These are phyloP conservation scores for Grigorovia humatica DNA, from an alignment of 805 yeast species.

Conservation along the genomic window DNA sequence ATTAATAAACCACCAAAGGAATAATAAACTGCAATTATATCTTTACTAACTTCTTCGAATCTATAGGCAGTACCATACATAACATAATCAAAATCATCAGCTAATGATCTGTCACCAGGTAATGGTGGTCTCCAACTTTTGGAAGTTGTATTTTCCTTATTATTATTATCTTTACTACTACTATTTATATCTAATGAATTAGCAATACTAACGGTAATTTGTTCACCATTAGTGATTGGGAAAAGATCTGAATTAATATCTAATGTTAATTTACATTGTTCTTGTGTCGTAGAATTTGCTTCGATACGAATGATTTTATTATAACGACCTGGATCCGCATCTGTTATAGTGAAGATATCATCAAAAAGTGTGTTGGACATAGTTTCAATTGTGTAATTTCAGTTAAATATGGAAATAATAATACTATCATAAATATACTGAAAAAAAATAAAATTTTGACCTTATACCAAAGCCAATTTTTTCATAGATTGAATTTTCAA, in stretches of 20 bases:
- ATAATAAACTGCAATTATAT: constrained; percentile 74
- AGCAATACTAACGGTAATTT: constrained; percentile 78
- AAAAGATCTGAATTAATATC: constrained; percentile 88
- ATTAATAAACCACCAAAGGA: constrained; percentile 92
- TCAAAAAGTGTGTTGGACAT: constrained; percentile 80
- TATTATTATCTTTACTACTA: constrained; percentile 26
- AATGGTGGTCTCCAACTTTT: constrained; percentile 49
- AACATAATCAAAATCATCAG: constrained; percentile 95
- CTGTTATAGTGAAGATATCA: constrained; percentile 78
- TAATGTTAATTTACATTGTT: constrained; percentile 66
- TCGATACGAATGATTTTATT: constrained; percentile 85
- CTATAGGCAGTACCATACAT: constrained; percentile 97
- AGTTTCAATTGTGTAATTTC: neutral
- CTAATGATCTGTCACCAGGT: constrained; percentile 72
- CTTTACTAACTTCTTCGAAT: constrained; percentile 70
- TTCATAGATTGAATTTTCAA: neutral
- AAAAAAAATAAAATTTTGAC: neutral
- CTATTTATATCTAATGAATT: constrained; percentile 54
- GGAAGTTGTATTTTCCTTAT: constrained; percentile 30
- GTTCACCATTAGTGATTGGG: constrained; percentile 68
- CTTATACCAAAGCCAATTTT: neutral
- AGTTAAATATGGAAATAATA: neutral
- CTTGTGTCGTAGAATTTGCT: constrained; percentile 69
- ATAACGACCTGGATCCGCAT: constrained; percentile 81
- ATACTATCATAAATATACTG: neutral